A percentile compares a stretch with the other conserved stretches of the same genome.
Conservation (phyloP, 345 rosid species). For the Eutrema heterophyllum region DNA sequence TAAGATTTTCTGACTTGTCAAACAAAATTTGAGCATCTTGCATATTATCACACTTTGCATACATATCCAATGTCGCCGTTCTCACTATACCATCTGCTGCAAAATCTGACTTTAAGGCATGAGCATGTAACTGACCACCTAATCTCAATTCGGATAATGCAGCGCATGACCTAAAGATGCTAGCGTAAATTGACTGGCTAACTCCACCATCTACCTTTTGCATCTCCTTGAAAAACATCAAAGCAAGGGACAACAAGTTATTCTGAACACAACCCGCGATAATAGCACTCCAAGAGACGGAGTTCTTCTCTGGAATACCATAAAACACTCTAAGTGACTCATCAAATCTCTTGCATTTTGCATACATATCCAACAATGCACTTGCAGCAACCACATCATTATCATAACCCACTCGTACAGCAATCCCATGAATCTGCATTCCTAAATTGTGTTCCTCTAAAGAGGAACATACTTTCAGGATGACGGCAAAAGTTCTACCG, state of each 20-base stretch:
- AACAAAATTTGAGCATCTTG: constrained; percentile 63
- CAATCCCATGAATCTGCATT: constrained; percentile 68
- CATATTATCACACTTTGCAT: constrained; percentile 70
- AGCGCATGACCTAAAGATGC: constrained; percentile 75
- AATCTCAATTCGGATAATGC: constrained; percentile 46
- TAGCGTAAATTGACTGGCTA: constrained; percentile 89
- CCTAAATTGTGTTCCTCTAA: constrained; percentile 45
- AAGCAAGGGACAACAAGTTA: constrained; percentile 38
- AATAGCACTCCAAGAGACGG: constrained; percentile 82
- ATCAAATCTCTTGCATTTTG: constrained; percentile 59
- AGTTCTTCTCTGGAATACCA: constrained; percentile 59
- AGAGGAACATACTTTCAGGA: constrained; percentile 54
- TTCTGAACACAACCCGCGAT: constrained; percentile 85
- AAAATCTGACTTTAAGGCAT: constrained; percentile 61
- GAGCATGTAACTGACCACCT: constrained; percentile 83
- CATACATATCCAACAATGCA: constrained; percentile 91
- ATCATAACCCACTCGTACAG: constrained; percentile 49
- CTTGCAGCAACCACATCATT: constrained; percentile 64
- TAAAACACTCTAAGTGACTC: constrained; percentile 52
- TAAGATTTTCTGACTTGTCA: constrained; percentile 50
- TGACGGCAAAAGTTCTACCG: constrained; percentile 55
- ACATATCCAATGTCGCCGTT: constrained; percentile 92
- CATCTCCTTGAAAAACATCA: constrained; percentile 72
- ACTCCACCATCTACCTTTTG: constrained; percentile 43
- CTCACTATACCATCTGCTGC: constrained; percentile 65